Evolutionary conservation across 805 yeast genomes (phyloP), one percentile per base, ranked within the genome.

Genomic region (Yarrowia osloensis): DNA sequence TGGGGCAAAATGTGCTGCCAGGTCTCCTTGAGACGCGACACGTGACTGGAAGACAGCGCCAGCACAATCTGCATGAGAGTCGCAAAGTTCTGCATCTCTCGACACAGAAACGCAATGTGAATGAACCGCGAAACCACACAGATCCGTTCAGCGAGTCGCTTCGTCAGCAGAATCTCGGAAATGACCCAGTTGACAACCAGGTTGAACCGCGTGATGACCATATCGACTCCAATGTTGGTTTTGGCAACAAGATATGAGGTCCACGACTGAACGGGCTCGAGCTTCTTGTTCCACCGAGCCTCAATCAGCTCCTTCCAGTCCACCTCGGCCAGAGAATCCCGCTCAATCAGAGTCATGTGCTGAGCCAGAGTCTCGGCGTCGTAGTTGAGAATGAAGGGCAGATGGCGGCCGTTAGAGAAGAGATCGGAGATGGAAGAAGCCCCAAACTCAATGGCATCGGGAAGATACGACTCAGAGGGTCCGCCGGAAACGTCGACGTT

Each of bases 271-370:
- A 86, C 87, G 1, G 92, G 88, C 0, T 82, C 84, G 57, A 89
- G 76, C 39, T 86, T 85, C 68, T 84, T 84, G 65, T 85, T 84
- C 91, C 97, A 89, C 59, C 85, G 82, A 69, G 90, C 78, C 69
- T 91, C 93, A 49, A 93, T 81, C 50, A 94, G 81, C 71, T 91
- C 97, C 72, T 86, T 88, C 98, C 98, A 94, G 75, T 94, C 98
- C 44, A 95, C 83, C 73, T 91, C 97, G 65, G 85, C 82, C 24
- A 93, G 77, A 49, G 92, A 84, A 75, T 95, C 98, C 65, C 87
- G 81, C 76, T 95, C 99, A 70, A 94, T 89, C 59, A 90, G 75
- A 0, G 98, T 94, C 77, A 94, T 81, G 70, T 94, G 98, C 70
- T 87, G 84, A 6, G 96, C 92, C 33, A 95, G 77, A 0, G 84